Evolutionary conservation across 2,329 filamentous ascomycete genomes (phyloP), one percentile per base, ranked within the genome.

Genomic region (Geoglossum cookeanum): DNA sequence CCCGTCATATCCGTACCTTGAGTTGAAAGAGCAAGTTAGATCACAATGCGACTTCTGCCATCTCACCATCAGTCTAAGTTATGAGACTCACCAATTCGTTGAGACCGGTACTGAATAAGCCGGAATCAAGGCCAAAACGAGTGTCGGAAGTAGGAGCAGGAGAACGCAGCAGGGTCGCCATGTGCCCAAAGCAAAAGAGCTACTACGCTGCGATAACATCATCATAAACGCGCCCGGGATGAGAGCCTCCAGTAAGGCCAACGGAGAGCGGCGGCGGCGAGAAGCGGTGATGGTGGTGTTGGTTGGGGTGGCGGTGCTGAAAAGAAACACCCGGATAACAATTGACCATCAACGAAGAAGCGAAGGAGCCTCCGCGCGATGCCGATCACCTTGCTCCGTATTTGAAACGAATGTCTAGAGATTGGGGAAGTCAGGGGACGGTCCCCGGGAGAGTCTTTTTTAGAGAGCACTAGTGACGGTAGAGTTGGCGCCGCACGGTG

Each of bases 1-100:
- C 13, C 60, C 60, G 45, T 61, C 58, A 37, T 61, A 57, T 0
- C 60, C 60, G 45, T 57, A 54, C 56, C 58, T 55, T 35, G 35
- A 4, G 4, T 32, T 15, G 9, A 22, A 22, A 22, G 22, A 22
- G 8, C 49, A 17, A 33, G 49, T 53, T 15, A 53, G 49, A 22
- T 35, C 17, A 4, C 22, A 13, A 22, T 53, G 30, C 30, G 2
- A 7, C 17, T 51, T 17, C 30, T 51, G n/a, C 15, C 27, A 8
- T 22, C 47, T 49, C n/a, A 9, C 29, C 27, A 5, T 37, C n/a
- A 13, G 30, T 22, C 22, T 32, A 2, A 1, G 15, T 11, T 15
- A 35, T n/a, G 44, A 30, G 13, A 45, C 37, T 48, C 13, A 55
- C 54, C 37, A 60, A 29, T 58, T 47, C 4, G 58, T 49, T 42